phyloP scores from a whole-genome alignment of 768 basidiomycete genomes.

The Leccinum arenicola region DNA sequence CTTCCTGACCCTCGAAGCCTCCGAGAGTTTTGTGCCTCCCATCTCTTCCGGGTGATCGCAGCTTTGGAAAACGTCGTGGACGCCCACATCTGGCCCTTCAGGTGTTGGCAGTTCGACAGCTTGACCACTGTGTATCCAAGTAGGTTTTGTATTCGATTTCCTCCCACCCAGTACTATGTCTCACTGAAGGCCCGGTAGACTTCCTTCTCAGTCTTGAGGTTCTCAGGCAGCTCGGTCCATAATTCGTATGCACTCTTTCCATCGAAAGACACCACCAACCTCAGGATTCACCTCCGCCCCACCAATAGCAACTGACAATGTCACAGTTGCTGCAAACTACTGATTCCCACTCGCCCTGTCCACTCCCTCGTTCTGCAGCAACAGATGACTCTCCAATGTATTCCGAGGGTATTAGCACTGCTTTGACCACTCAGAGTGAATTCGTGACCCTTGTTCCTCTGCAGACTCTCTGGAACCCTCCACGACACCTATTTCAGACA shows the following conservation, averaged over 20 bases:
- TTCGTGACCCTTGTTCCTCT: neutral
- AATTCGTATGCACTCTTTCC: neutral
- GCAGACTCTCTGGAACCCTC: neutral
- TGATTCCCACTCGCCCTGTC: neutral
- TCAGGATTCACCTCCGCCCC: neutral
- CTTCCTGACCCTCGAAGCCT: neutral
- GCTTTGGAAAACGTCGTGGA: neutral
- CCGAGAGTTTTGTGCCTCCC: neutral
- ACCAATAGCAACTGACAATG: neutral
- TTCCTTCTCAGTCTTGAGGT: neutral
- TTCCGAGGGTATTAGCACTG: neutral
- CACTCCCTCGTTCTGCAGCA: neutral
- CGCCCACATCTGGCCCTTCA: neutral
- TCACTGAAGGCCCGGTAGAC: slow-evolving; percentile 1
- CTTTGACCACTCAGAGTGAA: neutral
- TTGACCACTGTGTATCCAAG: neutral
- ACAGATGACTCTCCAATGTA: neutral
- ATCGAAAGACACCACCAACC: neutral
- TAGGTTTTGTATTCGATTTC: neutral
- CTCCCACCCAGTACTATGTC: neutral
- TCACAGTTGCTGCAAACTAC: neutral
- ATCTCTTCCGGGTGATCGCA: neutral
- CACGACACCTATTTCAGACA: neutral
- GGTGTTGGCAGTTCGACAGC: neutral
- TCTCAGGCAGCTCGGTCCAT: neutral